Conservation (phyloP, 108 stramenopile genomes). For the Pinguiococcus pyrenoidosus region DNA sequence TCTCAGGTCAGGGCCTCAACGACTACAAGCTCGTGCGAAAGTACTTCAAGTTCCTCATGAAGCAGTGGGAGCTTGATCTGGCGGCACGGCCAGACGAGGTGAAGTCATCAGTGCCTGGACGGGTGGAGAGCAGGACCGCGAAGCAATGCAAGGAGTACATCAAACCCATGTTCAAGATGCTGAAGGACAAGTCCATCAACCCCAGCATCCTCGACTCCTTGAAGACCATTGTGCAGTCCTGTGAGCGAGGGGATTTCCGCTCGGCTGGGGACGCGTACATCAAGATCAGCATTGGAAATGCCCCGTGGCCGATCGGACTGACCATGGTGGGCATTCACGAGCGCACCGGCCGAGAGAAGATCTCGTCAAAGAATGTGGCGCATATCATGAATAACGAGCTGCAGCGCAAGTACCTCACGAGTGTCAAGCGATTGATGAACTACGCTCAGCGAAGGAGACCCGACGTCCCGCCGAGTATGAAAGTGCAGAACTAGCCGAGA, state of each 20-base stretch:
- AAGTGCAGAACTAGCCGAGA: too few relatives aligned
- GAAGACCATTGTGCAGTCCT: constrained; percentile 64
- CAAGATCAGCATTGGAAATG: constrained; percentile 80
- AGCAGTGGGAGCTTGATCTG: constrained; percentile 72
- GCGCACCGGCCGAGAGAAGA: constrained; percentile 76
- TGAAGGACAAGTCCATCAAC: constrained; percentile 20
- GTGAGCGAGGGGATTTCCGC: constrained; percentile 79
- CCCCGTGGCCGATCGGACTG: constrained; percentile 97
- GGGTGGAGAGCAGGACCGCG: constrained; percentile 68
- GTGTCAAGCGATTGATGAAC: constrained; percentile 86
- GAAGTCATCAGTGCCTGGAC: constrained; percentile 49
- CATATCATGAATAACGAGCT: constrained; percentile 56
- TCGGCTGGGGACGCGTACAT: constrained; percentile 85
- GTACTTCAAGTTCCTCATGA: constrained; percentile 66
- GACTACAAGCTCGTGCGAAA: constrained; percentile 21
- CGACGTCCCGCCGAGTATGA: constrained; percentile 36
- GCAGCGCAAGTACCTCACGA: constrained; percentile 86
- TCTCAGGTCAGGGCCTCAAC: neutral
- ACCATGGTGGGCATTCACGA: constrained; percentile 98
- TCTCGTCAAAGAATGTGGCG: constrained; percentile 80
- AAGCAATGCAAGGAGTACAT: constrained; percentile 95
- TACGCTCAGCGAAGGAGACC: constrained; percentile 70
- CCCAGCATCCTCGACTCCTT: constrained; percentile 34
- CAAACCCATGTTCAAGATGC: constrained; percentile 69
- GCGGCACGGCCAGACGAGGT: constrained; percentile 46